Evolutionary conservation across 2,329 filamentous ascomycete species (phyloP).

Genomic region (Alternaria sp.): DNA sequence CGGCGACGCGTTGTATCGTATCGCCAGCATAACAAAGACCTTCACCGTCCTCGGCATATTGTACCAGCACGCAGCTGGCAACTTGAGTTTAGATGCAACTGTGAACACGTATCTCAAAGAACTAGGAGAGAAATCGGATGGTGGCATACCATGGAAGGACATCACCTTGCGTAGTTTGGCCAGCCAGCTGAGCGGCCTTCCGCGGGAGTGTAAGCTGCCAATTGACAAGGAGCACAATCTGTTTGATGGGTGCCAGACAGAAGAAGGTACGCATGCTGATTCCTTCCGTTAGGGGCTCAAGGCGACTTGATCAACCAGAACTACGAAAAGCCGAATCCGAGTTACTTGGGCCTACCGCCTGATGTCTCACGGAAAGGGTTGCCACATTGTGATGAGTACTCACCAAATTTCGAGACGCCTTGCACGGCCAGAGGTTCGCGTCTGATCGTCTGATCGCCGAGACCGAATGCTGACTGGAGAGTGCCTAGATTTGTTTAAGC

Average conservation of each 20-base stretch:
- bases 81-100: conserved; percentile 47
- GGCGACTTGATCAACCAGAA: conserved; percentile 38
- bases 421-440: conserved; percentile 38
- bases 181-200: conserved; percentile 55
- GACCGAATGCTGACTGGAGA: conserved; percentile 11
- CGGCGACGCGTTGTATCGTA: conserved; percentile 52
- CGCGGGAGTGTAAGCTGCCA: conserved; percentile 48
- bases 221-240: neutral
- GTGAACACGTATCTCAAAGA: conserved; percentile 47
- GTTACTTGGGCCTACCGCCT: conserved; percentile 48
- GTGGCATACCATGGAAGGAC: conserved; percentile 52
- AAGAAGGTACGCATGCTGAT: conserved; percentile 39
- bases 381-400: conserved; percentile 48
- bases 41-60: conserved; percentile 48
- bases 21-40: conserved; percentile 50
- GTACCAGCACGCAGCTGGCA: conserved; percentile 44
- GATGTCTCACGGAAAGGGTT: conserved; percentile 39
- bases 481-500: conserved; percentile 43
- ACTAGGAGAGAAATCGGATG: conserved; percentile 39
- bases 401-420: conserved; percentile 38
- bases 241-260: conserved; percentile 18
- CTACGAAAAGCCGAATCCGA: conserved; percentile 7
- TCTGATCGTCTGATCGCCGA: too few species aligned
- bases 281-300: conserved; percentile 38
- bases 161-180: conserved; percentile 55